phyloP scores from a whole-genome alignment of 371 early-diverging fungal genomes.

The Mortierella polycephala region DNA sequence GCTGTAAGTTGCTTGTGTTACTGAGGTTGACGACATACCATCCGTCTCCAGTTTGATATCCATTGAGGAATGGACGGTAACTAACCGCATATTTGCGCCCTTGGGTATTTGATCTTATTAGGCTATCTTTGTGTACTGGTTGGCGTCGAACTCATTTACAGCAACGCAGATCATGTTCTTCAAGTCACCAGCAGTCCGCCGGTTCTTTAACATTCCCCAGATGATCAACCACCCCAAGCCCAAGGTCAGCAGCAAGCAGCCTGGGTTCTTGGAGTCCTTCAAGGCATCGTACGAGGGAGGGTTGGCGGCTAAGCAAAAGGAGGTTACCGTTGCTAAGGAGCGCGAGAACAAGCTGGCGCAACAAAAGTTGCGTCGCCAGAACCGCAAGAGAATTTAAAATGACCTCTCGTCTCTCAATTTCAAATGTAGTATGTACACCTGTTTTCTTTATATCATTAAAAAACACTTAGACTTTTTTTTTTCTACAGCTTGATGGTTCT shows the following conservation, averaged over 20 bases:
- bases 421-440: neutral
- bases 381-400: slow-evolving; percentile 42
- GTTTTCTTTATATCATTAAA: neutral
- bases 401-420: neutral
- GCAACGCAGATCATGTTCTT: slow-evolving; percentile 76
- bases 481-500: neutral
- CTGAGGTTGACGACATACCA: too few species aligned
- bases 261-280: slow-evolving; percentile 54
- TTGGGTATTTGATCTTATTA: slow-evolving; percentile 26
- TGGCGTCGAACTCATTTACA: slow-evolving; percentile 80
- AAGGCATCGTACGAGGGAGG: slow-evolving; percentile 49
- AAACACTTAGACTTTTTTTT: too few species aligned
- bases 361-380: slow-evolving; percentile 51
- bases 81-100: neutral
- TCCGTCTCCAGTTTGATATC: too few species aligned
- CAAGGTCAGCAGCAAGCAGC: slow-evolving; percentile 30
- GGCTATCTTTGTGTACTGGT: slow-evolving; percentile 90
- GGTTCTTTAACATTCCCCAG: slow-evolving; percentile 65
- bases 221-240: slow-evolving; percentile 57
- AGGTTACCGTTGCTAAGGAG: slow-evolving; percentile 27
- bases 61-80: too few species aligned
- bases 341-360: slow-evolving; percentile 42
- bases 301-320: slow-evolving; percentile 44
- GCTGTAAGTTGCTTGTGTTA: slow-evolving; percentile 62
- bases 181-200: slow-evolving; percentile 68